phyloP scores from a whole-genome alignment of 116 monocot genomes.

The Phalaenopsis hybrid region DNA sequence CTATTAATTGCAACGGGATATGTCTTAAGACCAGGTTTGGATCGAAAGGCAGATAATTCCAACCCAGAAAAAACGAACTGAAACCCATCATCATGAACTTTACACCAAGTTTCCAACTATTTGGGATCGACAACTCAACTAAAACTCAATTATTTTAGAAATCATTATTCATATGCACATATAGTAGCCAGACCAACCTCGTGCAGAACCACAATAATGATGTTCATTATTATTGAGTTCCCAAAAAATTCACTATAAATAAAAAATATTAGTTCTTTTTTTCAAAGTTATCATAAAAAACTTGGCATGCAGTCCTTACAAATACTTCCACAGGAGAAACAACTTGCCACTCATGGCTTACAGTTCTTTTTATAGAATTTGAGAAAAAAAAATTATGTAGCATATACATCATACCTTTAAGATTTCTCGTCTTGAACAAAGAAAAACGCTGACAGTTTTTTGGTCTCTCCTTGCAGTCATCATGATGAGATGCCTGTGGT shows the following conservation, averaged over 20 bases:
- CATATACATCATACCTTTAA: not conserved
- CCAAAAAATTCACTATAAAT: not conserved
- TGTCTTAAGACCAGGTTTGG: not conserved
- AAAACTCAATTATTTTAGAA: not conserved
- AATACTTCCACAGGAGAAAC: not conserved
- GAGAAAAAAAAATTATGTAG: not conserved
- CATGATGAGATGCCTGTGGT: not conserved
- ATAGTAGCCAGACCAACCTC: not conserved
- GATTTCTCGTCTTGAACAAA: not conserved
- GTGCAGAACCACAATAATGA: not conserved
- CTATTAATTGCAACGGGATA: not conserved
- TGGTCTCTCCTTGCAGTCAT: not conserved
- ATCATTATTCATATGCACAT: not conserved
- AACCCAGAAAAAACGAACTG: not conserved
- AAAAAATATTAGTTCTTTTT: not conserved
- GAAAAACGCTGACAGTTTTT: not conserved
- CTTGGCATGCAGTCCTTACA: not conserved
- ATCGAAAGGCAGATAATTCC: not conserved
- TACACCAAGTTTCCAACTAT: not conserved
- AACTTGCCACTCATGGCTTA: not conserved
- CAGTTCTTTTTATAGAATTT: not conserved
- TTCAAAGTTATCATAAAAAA: no score
- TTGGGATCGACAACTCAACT: not conserved
- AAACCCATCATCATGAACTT: not conserved
- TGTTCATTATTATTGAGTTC: not conserved